These are phyloP conservation scores for Fusarium napiforme DNA, from an alignment of 2,329 filamentous ascomycete species.

Conservation along the genomic window DNA sequence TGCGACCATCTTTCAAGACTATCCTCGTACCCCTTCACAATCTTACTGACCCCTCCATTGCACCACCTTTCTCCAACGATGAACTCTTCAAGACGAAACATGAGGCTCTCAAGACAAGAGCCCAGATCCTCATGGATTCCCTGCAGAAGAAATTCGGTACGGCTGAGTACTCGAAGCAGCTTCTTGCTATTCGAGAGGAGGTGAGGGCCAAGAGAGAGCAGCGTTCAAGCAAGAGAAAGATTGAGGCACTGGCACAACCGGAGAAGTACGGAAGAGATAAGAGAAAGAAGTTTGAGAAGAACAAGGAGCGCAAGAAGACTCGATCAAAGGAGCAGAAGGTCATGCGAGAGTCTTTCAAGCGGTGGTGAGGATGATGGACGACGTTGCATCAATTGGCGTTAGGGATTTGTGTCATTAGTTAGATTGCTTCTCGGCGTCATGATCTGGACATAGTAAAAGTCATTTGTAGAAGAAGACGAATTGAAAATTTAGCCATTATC, in stretches of 20 bases:
- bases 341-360: conserved; percentile 75
- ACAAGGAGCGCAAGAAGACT: conserved; percentile 84
- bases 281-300: conserved; percentile 84
- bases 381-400: conserved; percentile 46
- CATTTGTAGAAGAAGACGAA: conserved; percentile 21
- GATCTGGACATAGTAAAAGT: conserved; percentile 15
- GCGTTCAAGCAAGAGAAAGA: conserved; percentile 84
- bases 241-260: conserved; percentile 85
- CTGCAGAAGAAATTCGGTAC: conserved; percentile 88
- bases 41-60: conserved; percentile 82
- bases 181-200: conserved; percentile 77
- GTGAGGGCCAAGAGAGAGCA: conserved; percentile 79
- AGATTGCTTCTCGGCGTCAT: conserved; percentile 36
- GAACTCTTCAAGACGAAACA: conserved; percentile 75
- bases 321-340: conserved; percentile 78
- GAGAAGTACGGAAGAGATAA: conserved; percentile 83
- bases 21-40: conserved; percentile 76
- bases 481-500: background rate
- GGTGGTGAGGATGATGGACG: conserved; percentile 45
- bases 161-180: conserved; percentile 77
- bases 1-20: conserved; percentile 71
- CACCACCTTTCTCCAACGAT: conserved; percentile 76
- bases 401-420: conserved; percentile 20
- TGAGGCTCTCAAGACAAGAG: conserved; percentile 76
- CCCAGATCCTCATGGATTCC: conserved; percentile 81